These are phyloP conservation scores for Bothriochloa decipiens DNA, from an alignment of 176 grass and related monocot species.

Conservation along the genomic window DNA sequence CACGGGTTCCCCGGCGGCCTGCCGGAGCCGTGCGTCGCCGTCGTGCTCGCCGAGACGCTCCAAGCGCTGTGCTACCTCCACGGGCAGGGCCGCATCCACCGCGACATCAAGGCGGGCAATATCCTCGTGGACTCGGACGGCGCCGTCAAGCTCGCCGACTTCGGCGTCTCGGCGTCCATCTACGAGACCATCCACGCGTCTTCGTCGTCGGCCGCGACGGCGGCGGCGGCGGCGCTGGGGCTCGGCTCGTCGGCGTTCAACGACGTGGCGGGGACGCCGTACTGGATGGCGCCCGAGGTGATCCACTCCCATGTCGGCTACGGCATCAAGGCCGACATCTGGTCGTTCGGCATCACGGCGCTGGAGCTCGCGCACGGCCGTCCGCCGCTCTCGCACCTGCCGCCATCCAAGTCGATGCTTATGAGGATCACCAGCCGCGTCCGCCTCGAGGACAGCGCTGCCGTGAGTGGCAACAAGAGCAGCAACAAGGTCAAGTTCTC, in stretches of 20 bases:
- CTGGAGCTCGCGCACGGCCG: slow-evolving; percentile 90
- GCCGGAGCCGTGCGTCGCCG: slow-evolving; percentile 66
- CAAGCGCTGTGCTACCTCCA: slow-evolving; percentile 85
- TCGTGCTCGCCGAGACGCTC: slow-evolving; percentile 73
- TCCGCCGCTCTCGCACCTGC: slow-evolving; percentile 85
- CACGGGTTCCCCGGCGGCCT: slow-evolving; percentile 70
- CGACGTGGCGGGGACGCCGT: slow-evolving; percentile 85
- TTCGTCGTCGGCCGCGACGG: slow-evolving; percentile 10
- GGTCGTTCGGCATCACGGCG: slow-evolving; percentile 94
- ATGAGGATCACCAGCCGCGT: slow-evolving; percentile 80
- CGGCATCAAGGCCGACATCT: slow-evolving; percentile 94
- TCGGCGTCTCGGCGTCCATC: slow-evolving; percentile 91
- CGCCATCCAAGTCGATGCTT: slow-evolving; percentile 85
- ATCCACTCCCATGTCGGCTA: slow-evolving; percentile 93
- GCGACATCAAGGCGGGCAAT: slow-evolving; percentile 92
- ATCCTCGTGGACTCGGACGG: slow-evolving; percentile 81
- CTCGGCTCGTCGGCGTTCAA: slow-evolving; percentile 53
- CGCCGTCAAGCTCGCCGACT: slow-evolving; percentile 87
- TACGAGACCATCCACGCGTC: slow-evolving; percentile 55
- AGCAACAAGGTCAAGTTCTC: slow-evolving; percentile 84
- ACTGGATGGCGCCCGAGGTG: slow-evolving; percentile 98
- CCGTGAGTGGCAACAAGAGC: background rate
- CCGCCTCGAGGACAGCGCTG: slow-evolving; percentile 59
- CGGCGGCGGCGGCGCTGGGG: background rate
- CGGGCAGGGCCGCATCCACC: slow-evolving; percentile 83